Percentiles rank a stretch among this genome's conserved stretches.
Conservation (phyloP, 805 yeast genomes). For the Candida gorgasii region DNA sequence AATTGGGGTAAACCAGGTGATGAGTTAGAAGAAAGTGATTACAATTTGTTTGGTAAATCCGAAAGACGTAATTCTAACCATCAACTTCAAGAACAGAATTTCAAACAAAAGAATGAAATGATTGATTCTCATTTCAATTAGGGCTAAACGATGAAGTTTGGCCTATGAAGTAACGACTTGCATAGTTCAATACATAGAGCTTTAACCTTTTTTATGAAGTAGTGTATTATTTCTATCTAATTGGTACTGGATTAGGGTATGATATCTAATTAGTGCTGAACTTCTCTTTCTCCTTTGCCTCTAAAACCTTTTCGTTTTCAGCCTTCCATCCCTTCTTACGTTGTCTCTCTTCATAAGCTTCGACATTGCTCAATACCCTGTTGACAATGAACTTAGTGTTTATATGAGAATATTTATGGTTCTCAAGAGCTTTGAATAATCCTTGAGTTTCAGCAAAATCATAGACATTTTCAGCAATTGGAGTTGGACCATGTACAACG, state of each 20-base stretch:
- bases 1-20: slow-evolving; percentile 89
- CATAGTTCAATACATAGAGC: no score
- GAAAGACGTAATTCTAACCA: slow-evolving; percentile 44
- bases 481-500: slow-evolving; percentile 63
- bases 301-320: slow-evolving; percentile 39
- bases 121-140: slow-evolving; percentile 9
- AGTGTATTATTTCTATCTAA: neutral
- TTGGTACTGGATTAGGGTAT: no score
- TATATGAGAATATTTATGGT: slow-evolving; percentile 64
- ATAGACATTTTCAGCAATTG: slow-evolving; percentile 37
- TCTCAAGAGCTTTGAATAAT: slow-evolving; percentile 43
- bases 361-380: slow-evolving; percentile 69
- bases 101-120: slow-evolving; percentile 17
- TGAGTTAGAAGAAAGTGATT: slow-evolving; percentile 60
- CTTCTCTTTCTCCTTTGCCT: slow-evolving; percentile 19
- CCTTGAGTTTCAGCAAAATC: slow-evolving; percentile 30
- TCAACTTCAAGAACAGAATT: slow-evolving; percentile 29
- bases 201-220: no score
- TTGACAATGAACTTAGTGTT: slow-evolving; percentile 70
- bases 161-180: no score
- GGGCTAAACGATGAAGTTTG: neutral
- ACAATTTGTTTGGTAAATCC: slow-evolving; percentile 21
- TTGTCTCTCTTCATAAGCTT: slow-evolving; percentile 83
- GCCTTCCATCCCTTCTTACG: slow-evolving; percentile 81
- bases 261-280: no score